phyloP scores from a whole-genome alignment of 2,329 filamentous ascomycete species.

The Fusarium mexicanum region DNA sequence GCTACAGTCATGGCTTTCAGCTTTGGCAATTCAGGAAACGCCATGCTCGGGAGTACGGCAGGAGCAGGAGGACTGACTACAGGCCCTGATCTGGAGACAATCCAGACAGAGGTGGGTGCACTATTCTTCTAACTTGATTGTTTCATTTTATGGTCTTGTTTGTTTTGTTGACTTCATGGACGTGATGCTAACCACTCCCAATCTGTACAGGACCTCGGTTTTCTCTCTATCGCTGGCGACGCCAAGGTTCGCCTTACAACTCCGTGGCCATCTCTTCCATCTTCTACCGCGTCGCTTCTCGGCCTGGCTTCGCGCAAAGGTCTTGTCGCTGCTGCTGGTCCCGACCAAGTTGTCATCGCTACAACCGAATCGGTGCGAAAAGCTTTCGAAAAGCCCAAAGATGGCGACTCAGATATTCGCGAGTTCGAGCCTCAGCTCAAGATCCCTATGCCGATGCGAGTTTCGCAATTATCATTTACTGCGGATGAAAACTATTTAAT shows the following conservation, averaged over 20 bases:
- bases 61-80: slow-evolving; percentile 50
- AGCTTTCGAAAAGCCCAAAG: slow-evolving; percentile 71
- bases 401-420: slow-evolving; percentile 71
- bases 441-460: slow-evolving; percentile 75
- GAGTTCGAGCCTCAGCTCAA: slow-evolving; percentile 78
- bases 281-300: slow-evolving; percentile 82
- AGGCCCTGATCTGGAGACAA: slow-evolving; percentile 77
- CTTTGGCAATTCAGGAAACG: slow-evolving; percentile 61
- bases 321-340: slow-evolving; percentile 86
- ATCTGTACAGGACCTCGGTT: slow-evolving; percentile 72
- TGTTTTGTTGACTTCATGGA: slow-evolving; percentile 25
- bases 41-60: slow-evolving; percentile 53
- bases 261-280: slow-evolving; percentile 80
- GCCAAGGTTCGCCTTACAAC: slow-evolving; percentile 83
- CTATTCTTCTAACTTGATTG: background rate
- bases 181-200: slow-evolving; percentile 36
- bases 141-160: background rate
- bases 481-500: slow-evolving; percentile 88
- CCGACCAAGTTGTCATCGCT: slow-evolving; percentile 79
- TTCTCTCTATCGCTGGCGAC: slow-evolving; percentile 81
- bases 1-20: slow-evolving; percentile 70
- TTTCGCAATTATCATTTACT: slow-evolving; percentile 91
- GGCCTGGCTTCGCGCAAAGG: slow-evolving; percentile 83
- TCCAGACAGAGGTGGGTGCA: slow-evolving; percentile 78
- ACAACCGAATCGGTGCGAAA: slow-evolving; percentile 81